Conservation (phyloP, 176 grass and related monocot genomes). For the Miscanthus lutarioriparius region DNA sequence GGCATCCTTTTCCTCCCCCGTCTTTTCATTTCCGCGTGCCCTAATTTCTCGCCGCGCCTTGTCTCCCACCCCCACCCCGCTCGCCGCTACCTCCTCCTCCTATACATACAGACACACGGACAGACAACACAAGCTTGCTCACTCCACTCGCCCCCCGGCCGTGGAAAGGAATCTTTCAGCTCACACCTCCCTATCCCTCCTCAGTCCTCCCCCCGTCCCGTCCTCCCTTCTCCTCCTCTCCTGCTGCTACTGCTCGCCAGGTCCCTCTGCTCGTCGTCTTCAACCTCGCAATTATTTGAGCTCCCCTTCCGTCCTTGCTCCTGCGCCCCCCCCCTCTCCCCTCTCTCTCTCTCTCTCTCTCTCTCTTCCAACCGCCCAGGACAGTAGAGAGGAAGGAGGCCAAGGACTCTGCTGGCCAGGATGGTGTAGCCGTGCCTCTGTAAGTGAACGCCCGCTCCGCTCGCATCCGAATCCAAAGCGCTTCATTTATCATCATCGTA, state of each 20-base stretch:
- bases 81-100: neutral
- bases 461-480: neutral
- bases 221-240: neutral
- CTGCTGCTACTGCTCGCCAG: neutral
- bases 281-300: neutral
- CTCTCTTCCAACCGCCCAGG: neutral
- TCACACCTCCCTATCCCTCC: constrained; percentile 13
- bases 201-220: no score
- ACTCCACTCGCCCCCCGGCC: neutral
- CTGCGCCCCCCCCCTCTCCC: no score
- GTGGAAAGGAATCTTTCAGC: constrained; percentile 38
- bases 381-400: neutral
- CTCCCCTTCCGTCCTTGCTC: neutral
- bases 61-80: constrained; percentile 17
- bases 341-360: neutral
- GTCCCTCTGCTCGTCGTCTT: neutral
- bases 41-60: constrained; percentile 62
- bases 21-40: constrained; percentile 53
- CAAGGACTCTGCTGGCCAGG: neutral
- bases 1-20: constrained; percentile 30
- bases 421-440: constrained; percentile 54
- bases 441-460: constrained; percentile 7
- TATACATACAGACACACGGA: neutral
- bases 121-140: neutral
- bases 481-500: neutral